phyloP scores from a whole-genome alignment of 2,329 filamentous ascomycete genomes.

The Aspergillus sp. region DNA sequence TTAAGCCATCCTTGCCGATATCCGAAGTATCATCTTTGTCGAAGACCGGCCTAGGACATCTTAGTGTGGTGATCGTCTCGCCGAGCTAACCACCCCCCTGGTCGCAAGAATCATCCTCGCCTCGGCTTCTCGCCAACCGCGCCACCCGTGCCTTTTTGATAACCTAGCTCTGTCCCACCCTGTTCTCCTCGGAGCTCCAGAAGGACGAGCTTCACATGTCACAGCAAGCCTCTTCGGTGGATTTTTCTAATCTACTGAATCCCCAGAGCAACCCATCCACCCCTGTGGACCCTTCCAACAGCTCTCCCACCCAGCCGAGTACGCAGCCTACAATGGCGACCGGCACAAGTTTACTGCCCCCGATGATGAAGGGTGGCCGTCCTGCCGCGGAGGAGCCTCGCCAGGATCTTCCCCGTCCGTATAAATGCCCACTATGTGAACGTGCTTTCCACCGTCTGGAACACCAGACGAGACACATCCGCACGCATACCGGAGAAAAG shows the following conservation, averaged over 20 bases:
- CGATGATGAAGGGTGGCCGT: constrained; percentile 46
- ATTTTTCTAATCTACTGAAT: constrained; percentile 75
- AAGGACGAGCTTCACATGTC: constrained; percentile 63
- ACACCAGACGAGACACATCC: constrained; percentile 89
- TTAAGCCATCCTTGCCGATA: constrained; percentile 15
- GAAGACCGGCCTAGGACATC: constrained; percentile 15
- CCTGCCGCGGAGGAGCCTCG: constrained; percentile 60
- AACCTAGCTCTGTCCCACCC: constrained; percentile 18
- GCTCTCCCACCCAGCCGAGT: constrained; percentile 27
- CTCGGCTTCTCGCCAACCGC: constrained; percentile 18
- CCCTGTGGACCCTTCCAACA: constrained; percentile 25
- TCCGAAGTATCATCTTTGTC: constrained; percentile 7
- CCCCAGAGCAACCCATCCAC: constrained; percentile 48
- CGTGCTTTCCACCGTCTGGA: constrained; percentile 98
- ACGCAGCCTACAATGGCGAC: constrained; percentile 42
- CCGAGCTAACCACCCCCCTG: constrained; percentile 24
- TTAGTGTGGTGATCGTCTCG: constrained; percentile 30
- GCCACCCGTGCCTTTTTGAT: constrained; percentile 11
- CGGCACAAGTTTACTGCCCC: constrained; percentile 45
- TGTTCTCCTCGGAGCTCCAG: constrained; percentile 15
- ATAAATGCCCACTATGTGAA: constrained; percentile 98
- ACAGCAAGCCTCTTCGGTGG: constrained; percentile 69
- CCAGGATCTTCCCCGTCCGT: constrained; percentile 88
- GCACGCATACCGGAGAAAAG: constrained; percentile 97
- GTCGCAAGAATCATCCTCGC: constrained; percentile 23